Conservation (phyloP, 495 filamentous ascomycete species). For the Neurospora sublineolata region DNA sequence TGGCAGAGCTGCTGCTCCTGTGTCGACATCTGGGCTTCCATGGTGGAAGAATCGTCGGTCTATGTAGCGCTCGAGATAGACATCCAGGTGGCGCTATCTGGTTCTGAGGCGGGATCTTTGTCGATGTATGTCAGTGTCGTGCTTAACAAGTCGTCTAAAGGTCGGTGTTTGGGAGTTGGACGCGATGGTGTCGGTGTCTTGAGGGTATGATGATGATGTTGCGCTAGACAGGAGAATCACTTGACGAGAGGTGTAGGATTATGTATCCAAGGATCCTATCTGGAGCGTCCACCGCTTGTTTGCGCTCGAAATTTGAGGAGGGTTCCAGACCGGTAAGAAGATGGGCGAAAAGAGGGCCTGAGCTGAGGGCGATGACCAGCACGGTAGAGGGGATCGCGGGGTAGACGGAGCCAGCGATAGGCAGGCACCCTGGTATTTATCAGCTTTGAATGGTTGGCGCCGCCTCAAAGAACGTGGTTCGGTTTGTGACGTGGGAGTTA, state of each 20-base stretch:
- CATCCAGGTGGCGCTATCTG: background rate
- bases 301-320: background rate
- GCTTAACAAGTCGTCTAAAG: background rate
- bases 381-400: background rate
- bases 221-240: background rate
- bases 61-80: background rate
- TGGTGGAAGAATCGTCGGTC: constrained; percentile 9
- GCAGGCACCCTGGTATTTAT: background rate
- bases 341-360: background rate
- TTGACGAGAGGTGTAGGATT: background rate
- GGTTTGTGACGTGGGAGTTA: background rate
- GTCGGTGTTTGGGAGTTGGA: background rate
- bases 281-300: background rate
- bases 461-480: background rate
- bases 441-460: background rate
- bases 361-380: background rate
- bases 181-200: background rate
- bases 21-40: constrained; percentile 46
- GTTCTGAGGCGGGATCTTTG: background rate
- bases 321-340: background rate
- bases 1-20: constrained; percentile 72
- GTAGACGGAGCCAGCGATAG: background rate
- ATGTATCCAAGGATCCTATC: background rate
- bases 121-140: background rate
- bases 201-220: background rate